A percentile compares a stretch with the other conserved stretches of the same genome.
These are phyloP conservation scores for Solanum medicagineum DNA, from an alignment of 257 asterid species.

Conservation along the genomic window DNA sequence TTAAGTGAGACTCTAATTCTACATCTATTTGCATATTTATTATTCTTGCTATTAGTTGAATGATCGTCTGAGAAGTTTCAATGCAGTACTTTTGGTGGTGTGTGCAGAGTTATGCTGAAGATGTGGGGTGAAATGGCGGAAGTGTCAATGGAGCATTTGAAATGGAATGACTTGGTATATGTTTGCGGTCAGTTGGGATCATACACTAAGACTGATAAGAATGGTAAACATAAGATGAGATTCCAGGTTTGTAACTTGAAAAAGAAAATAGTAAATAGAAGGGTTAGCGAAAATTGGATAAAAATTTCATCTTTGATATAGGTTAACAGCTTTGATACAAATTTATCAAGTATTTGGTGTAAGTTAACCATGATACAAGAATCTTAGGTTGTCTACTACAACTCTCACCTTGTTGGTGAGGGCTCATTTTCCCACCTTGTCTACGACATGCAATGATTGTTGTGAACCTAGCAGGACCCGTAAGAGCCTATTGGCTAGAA, in stretches of 20 bases:
- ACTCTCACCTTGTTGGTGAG: not conserved
- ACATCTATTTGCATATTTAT: not conserved
- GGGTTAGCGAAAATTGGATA: not conserved
- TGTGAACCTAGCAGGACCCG: not conserved
- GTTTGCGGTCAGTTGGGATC: constrained; percentile 54
- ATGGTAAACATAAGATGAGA: constrained; percentile 5
- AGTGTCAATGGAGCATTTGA: constrained; percentile 40
- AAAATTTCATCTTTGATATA: not conserved
- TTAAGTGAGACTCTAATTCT: constrained; percentile 20
- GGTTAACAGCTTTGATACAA: not conserved
- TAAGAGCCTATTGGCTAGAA: not conserved
- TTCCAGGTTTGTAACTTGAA: constrained; percentile 28
- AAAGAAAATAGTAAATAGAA: not conserved
- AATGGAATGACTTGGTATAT: constrained; percentile 42
- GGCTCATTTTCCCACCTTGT: not conserved
- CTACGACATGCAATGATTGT: not conserved
- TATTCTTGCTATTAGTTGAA: not conserved
- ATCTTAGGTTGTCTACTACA: not conserved
- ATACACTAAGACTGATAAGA: constrained; percentile 10
- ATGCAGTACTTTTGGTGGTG: not conserved
- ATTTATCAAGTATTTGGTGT: not conserved
- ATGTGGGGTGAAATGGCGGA: constrained; percentile 56
- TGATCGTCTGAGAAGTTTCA: not conserved
- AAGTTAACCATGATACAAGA: not conserved
- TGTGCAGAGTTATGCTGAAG: constrained; percentile 36